phyloP scores from a whole-genome alignment of 768 basidiomycete genomes.

The Naganishia vaughanmartiniae region DNA sequence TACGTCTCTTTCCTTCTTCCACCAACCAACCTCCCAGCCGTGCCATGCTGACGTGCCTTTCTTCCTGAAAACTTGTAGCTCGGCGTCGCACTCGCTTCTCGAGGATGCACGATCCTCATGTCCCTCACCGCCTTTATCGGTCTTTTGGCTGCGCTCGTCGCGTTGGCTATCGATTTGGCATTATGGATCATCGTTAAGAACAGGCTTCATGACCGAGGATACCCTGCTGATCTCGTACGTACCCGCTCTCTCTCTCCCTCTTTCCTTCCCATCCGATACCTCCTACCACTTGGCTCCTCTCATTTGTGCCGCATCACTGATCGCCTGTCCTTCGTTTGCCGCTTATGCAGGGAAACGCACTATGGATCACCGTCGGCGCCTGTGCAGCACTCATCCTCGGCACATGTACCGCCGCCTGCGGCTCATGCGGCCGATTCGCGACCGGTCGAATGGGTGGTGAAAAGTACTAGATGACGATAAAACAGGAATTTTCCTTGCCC shows the following conservation, averaged over 20 bases:
- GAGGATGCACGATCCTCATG: constrained; percentile 75
- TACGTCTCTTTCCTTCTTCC: neutral
- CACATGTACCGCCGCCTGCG: constrained; percentile 66
- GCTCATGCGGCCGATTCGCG: constrained; percentile 63
- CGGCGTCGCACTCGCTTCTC: constrained; percentile 64
- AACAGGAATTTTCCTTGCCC: neutral
- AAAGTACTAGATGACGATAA: constrained; percentile 35
- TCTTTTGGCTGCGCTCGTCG: constrained; percentile 65
- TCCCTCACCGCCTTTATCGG: constrained; percentile 66
- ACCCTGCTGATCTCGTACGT: constrained; percentile 45
- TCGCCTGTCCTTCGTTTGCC: neutral
- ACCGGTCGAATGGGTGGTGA: constrained; percentile 48
- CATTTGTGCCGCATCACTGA: neutral
- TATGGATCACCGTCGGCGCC: constrained; percentile 77
- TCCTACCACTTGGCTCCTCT: too few species aligned
- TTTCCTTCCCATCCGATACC: neutral
- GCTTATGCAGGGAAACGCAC: constrained; percentile 68
- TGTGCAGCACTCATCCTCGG: constrained; percentile 65
- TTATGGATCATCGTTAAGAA: constrained; percentile 71
- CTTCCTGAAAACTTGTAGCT: constrained; percentile 52
- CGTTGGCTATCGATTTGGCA: constrained; percentile 73
- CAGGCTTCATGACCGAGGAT: constrained; percentile 57
- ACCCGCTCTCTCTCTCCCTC: neutral
- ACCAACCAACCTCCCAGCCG: neutral
- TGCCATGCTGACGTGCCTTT: neutral